Base-by-base conservation (phyloP, 2,329 filamentous ascomycete genomes). In the Fusarium sp. region DNA sequence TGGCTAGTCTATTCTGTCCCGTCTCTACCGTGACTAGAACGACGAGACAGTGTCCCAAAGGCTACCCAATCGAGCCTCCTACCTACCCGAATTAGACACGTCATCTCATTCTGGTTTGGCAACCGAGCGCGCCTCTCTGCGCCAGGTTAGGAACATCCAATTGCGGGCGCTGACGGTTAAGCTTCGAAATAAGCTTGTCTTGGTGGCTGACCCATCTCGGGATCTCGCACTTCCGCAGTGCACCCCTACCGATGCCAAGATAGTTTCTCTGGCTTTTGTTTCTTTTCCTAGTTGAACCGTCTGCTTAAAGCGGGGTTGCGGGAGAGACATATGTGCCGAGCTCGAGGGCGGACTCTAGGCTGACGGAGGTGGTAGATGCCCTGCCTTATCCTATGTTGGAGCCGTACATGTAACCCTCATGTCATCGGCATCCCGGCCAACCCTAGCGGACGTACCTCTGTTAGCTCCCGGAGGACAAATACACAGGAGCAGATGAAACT, bases 101-200 rank as follows among this genome's bases (percentile, higher is more conserved):
- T 9, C 36, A 15, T 30, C 37, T 41, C 51, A 27, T 41, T 23
- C 36, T 41, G 30, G 51, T 41, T 54, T 54, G 51, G 16, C 27
- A 54, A 28, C 51, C n/a, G 51, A 27, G 37, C 39, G 31, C 28
- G 39, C 51, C 47, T 18, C 31, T n/a, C 47, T 12, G 16, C 39
- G 18, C 23, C 10, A 18, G 28, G 3, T 36, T 15, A 31, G 51
- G 34, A 10, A 15, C 46, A 9, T 51, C 39, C 52, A 63, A 55
- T 66, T 13, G 44, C 9, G 46, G 50, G 41, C n/a, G 31, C 23
- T 47, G 27, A 15, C 40, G 57, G 46, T 62, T 74, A 73, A 74
- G 69, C 71, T 73, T 73, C 57, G 59, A 71, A 71, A 74, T 74
- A 73, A 73, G 71, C 71, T 73, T 73, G 71, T 73, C 63, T 73